Evolutionary conservation across 2,329 filamentous ascomycete genomes (phyloP), one percentile per base, ranked within the genome.

Genomic region (Diaporthe amygdali): DNA sequence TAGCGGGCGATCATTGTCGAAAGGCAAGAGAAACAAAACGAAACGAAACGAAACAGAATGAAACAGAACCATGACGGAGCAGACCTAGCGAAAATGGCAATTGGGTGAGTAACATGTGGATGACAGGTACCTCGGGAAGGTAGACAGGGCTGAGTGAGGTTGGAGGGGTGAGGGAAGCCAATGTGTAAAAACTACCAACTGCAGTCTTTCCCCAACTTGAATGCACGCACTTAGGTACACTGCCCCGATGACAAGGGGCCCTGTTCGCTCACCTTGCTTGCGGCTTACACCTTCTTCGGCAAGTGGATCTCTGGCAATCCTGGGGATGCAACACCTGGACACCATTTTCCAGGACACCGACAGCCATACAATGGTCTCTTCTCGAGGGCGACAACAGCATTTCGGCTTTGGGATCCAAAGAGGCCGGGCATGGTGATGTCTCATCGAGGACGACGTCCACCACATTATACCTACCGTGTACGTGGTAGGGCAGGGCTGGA

Each of bases 151-250:
- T 54, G 51, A n/a, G n/a, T 15, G 30, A 15, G 54, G 54, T 39
- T 39, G 54, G 32, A 39, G 32, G 34, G 34, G n/a, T 47, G 30
- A 34, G n/a, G n/a, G n/a, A n/a, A n/a, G 17, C 8, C 56, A 22
- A 63, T 63, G 56, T 63, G 59, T 63, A 63, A 63, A 63, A 63
- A 63, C 41, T n/a, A 39, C 55, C 34, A 59, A 6, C n/a, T 59
- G 54, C 54, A 59, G 54, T 20, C 20, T 20, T 30, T n/a, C 32
- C 17, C 20, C 32, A 17, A 20, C n/a, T 41, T 8, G 22, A 41
- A 20, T 27, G 54, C 55, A 41, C 3, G 37, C n/a, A n/a, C n/a
- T n/a, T n/a, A 14, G 34, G 54, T 14, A 59, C 56, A 63, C 56
- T 63, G 56, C 56, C 56, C 59, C 59, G 10, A 2, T 25, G 59